These are phyloP conservation scores for Daldinia grandis DNA, from an alignment of 495 filamentous ascomycete genomes.

Conservation along the genomic window DNA sequence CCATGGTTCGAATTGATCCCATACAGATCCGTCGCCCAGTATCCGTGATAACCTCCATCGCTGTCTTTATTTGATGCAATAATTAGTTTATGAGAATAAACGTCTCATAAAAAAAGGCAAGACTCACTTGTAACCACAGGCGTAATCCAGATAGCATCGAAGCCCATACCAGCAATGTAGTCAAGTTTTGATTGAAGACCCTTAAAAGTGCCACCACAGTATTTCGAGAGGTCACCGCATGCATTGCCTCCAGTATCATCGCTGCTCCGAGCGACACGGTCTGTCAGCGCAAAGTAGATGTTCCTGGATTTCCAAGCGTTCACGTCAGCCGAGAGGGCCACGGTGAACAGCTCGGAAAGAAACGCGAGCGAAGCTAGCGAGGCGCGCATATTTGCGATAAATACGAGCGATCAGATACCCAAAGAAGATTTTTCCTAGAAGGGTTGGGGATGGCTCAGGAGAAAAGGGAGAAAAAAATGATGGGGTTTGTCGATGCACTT, in stretches of 20 bases:
- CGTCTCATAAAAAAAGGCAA: background rate
- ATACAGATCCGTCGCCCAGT: slow-evolving; percentile 77
- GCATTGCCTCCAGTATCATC: slow-evolving; percentile 38
- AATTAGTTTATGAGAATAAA: background rate
- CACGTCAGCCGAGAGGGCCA: slow-evolving; percentile 42
- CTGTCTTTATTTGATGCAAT: slow-evolving; percentile 34
- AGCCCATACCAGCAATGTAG: slow-evolving; percentile 80
- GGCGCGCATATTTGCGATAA: slow-evolving; percentile 28
- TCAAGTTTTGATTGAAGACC: slow-evolving; percentile 76
- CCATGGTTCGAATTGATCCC: slow-evolving; percentile 72
- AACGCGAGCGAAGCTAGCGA: slow-evolving; percentile 19
- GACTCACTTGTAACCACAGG: slow-evolving; percentile 65
- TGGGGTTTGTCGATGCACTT: background rate
- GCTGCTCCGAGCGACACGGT: slow-evolving; percentile 72
- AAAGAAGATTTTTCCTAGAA: background rate
- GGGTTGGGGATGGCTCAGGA: background rate
- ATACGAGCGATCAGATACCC: background rate
- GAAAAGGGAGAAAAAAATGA: background rate
- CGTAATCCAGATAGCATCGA: slow-evolving; percentile 85
- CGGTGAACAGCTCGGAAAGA: slow-evolving; percentile 35
- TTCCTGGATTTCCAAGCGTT: slow-evolving; percentile 53
- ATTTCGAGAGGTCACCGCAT: slow-evolving; percentile 61
- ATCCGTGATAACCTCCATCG: slow-evolving; percentile 71
- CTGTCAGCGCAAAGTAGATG: slow-evolving; percentile 79
- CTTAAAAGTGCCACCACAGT: slow-evolving; percentile 80